phyloP scores from a whole-genome alignment of 176 grass and related monocot species.

The Oryza meyeriana region DNA sequence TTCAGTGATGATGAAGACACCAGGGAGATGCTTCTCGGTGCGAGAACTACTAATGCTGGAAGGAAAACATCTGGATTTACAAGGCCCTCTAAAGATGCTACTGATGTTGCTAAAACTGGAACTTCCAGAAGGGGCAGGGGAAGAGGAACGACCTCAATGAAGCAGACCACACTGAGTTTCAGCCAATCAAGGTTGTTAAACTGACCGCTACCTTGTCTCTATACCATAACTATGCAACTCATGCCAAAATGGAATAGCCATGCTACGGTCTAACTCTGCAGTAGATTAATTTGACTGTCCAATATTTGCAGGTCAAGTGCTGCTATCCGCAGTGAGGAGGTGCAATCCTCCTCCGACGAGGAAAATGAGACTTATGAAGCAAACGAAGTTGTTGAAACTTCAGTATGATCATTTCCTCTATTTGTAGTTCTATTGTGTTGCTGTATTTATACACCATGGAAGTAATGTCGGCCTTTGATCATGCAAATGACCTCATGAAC shows the following conservation, averaged over 20 bases:
- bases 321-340: constrained; percentile 51
- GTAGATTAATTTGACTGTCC: neutral
- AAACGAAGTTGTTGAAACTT: constrained; percentile 65
- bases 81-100: constrained; percentile 49
- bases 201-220: neutral
- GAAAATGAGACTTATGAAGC: constrained; percentile 59
- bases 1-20: constrained; percentile 79
- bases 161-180: constrained; percentile 67
- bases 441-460: neutral
- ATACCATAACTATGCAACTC: neutral
- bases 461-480: neutral
- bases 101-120: constrained; percentile 39
- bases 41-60: constrained; percentile 32
- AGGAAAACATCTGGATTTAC: constrained; percentile 51
- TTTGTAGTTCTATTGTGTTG: constrained; percentile 17
- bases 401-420: constrained; percentile 43
- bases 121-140: constrained; percentile 60
- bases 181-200: constrained; percentile 53
- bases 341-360: constrained; percentile 63
- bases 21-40: constrained; percentile 47
- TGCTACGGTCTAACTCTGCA: neutral
- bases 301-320: constrained; percentile 43
- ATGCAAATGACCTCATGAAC: constrained; percentile 2
- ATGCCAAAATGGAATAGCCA: neutral
- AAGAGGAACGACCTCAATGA: constrained; percentile 47